phyloP scores from a whole-genome alignment of 2,329 filamentous ascomycete genomes.

The Talaromyces sp. region DNA sequence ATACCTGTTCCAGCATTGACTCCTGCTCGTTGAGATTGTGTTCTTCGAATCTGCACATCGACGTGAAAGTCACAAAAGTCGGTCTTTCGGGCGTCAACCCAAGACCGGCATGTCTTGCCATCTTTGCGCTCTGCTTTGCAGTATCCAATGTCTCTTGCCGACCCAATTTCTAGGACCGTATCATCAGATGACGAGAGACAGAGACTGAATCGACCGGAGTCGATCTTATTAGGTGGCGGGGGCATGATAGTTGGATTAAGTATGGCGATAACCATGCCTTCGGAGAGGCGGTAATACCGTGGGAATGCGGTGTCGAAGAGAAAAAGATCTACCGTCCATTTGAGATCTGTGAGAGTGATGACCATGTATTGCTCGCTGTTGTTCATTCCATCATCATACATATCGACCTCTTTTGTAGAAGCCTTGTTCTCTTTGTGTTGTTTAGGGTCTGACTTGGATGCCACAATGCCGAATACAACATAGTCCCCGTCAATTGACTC shows the following conservation, averaged over 20 bases:
- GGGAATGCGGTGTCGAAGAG: slow-evolving; percentile 88
- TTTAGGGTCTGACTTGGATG: slow-evolving; percentile 78
- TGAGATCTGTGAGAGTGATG: slow-evolving; percentile 76
- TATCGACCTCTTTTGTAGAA: slow-evolving; percentile 37
- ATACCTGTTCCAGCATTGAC: slow-evolving; percentile 64
- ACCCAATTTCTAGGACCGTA: slow-evolving; percentile 82
- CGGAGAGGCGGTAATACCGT: slow-evolving; percentile 86
- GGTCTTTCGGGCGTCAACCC: slow-evolving; percentile 84
- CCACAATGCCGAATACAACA: slow-evolving; percentile 81
- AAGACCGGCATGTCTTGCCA: slow-evolving; percentile 70
- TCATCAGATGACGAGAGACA: slow-evolving; percentile 82
- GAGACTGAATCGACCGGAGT: slow-evolving; percentile 79
- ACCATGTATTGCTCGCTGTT: slow-evolving; percentile 82
- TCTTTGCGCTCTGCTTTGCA: slow-evolving; percentile 83
- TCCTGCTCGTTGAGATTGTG: slow-evolving; percentile 64
- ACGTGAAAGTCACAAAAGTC: slow-evolving; percentile 92
- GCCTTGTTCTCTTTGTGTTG: slow-evolving; percentile 46
- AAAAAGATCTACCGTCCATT: slow-evolving; percentile 86
- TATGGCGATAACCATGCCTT: slow-evolving; percentile 87
- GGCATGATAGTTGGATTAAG: slow-evolving; percentile 90
- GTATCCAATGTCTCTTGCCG: slow-evolving; percentile 76
- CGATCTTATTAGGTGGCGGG: slow-evolving; percentile 65
- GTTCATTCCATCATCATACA: slow-evolving; percentile 50
- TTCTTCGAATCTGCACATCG: slow-evolving; percentile 70
- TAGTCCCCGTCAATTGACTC: slow-evolving; percentile 77